Evolutionary conservation across 192 early-diverging fungal genomes (phyloP).

Genomic region (Gigaspora rosea): DNA sequence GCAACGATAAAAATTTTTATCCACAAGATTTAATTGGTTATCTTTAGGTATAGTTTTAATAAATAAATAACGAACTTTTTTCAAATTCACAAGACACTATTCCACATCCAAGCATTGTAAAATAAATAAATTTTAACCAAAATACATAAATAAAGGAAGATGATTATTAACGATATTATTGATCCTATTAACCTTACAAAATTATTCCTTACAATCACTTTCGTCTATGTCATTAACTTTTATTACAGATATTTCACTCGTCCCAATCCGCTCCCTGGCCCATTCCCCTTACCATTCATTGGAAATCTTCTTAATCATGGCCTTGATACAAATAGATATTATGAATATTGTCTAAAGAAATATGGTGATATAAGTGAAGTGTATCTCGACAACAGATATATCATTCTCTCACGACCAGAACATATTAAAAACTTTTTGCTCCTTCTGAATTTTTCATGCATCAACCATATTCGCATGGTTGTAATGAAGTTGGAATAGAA

Average conservation of each 20-base stretch:
- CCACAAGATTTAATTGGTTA: too few species aligned
- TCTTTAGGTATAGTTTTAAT: too few species aligned
- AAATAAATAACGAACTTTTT: too few species aligned
- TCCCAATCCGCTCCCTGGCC: background rate
- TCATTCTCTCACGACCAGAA: constrained; percentile 6
- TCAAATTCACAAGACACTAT: too few species aligned
- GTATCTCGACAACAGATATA: background rate
- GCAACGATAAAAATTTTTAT: too few species aligned
- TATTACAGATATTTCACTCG: constrained; percentile 7
- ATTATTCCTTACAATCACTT: background rate
- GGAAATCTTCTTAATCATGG: constrained; percentile 3
- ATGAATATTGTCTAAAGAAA: constrained; percentile 7
- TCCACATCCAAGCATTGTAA: too few species aligned
- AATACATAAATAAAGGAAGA: background rate
- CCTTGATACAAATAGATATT: background rate
- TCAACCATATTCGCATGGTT: background rate
- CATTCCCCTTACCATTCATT: constrained; percentile 8
- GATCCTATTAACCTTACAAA: background rate
- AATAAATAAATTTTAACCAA: too few species aligned
- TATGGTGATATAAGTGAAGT: constrained; percentile 19
- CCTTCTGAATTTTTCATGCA: background rate
- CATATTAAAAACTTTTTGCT: background rate
- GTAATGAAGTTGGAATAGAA: background rate
- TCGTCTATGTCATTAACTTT: background rate
- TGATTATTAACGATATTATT: background rate